A percentile compares a stretch with the other conserved stretches of the same genome.
phyloP scores from a whole-genome alignment of 2,329 filamentous ascomycete genomes.

The Leptographium radiaticola region DNA sequence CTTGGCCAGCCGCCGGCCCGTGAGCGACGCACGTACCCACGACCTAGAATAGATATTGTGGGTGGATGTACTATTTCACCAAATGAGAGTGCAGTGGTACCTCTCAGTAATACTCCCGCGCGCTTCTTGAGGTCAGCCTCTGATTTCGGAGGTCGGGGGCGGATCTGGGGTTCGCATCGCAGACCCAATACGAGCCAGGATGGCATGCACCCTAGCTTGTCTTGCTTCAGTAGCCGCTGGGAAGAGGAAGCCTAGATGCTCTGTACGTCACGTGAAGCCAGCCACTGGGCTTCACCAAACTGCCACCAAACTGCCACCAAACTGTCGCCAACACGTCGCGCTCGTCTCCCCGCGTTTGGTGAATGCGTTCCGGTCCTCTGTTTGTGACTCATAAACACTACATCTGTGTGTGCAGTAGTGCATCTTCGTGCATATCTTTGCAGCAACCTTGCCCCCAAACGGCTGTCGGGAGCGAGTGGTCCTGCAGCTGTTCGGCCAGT shows the following conservation, averaged over 20 bases:
- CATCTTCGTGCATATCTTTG: background rate
- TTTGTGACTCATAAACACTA: background rate
- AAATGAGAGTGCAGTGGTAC: background rate
- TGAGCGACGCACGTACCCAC: background rate
- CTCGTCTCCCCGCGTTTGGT: slow-evolving; percentile 1
- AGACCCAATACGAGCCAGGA: background rate
- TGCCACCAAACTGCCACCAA: slow-evolving; percentile 3
- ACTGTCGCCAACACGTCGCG: slow-evolving; percentile 1
- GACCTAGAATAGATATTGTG: background rate
- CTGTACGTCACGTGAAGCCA: background rate
- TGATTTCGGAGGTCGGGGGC: background rate
- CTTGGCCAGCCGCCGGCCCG: background rate
- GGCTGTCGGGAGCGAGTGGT: slow-evolving; percentile 8
- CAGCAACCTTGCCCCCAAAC: background rate
- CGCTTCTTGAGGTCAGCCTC: slow-evolving; percentile 2
- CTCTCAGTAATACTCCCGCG: background rate
- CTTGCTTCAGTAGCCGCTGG: background rate
- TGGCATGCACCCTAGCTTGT: background rate
- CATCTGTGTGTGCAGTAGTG: background rate
- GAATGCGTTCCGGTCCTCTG: background rate
- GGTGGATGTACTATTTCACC: background rate
- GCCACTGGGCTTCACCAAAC: background rate
- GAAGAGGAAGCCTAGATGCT: background rate
- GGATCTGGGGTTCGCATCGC: background rate
- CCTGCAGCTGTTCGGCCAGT: slow-evolving; percentile 6